These are phyloP conservation scores for Cryomyces antarcticus DNA, from an alignment of 495 filamentous ascomycete species.

Conservation along the genomic window DNA sequence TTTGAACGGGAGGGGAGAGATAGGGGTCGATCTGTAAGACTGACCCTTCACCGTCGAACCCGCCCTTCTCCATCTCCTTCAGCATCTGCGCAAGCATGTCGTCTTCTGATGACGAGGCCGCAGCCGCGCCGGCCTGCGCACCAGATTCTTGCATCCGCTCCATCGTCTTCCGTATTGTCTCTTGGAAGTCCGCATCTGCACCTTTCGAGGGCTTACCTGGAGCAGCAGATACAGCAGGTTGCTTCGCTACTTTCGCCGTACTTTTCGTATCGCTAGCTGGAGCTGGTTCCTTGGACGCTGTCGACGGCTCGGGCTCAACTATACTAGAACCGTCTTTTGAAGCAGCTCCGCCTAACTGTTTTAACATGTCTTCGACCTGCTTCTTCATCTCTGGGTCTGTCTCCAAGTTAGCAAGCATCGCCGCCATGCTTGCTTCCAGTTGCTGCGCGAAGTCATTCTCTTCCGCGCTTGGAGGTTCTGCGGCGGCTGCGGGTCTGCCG, in stretches of 20 bases:
- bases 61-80: slow-evolving; percentile 54
- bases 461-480: slow-evolving; percentile 10
- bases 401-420: slow-evolving; percentile 51
- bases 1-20: too few species aligned
- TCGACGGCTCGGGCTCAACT: not conserved
- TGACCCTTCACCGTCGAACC: slow-evolving; percentile 30
- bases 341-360: slow-evolving; percentile 41
- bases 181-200: slow-evolving; percentile 53
- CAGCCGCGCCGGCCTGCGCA: slow-evolving; percentile 61
- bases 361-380: slow-evolving; percentile 71
- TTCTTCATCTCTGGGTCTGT: slow-evolving; percentile 55
- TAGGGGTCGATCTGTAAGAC: too few species aligned
- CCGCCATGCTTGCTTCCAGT: slow-evolving; percentile 72
- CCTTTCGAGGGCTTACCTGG: not conserved
- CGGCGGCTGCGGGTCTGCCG: slow-evolving; percentile 15
- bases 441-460: slow-evolving; percentile 61
- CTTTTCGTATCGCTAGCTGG: not conserved
- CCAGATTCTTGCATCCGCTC: slow-evolving; percentile 80
- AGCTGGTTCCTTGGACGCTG: slow-evolving; percentile 5
- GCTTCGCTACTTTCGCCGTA: slow-evolving; percentile 12
- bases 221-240: slow-evolving; percentile 11
- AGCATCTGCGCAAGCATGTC: slow-evolving; percentile 73
- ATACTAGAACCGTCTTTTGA: slow-evolving; percentile 5
- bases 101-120: slow-evolving; percentile 38
- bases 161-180: slow-evolving; percentile 78